phyloP scores from a whole-genome alignment of 164 flowering plant species.

The Chimonanthus praecox region DNA sequence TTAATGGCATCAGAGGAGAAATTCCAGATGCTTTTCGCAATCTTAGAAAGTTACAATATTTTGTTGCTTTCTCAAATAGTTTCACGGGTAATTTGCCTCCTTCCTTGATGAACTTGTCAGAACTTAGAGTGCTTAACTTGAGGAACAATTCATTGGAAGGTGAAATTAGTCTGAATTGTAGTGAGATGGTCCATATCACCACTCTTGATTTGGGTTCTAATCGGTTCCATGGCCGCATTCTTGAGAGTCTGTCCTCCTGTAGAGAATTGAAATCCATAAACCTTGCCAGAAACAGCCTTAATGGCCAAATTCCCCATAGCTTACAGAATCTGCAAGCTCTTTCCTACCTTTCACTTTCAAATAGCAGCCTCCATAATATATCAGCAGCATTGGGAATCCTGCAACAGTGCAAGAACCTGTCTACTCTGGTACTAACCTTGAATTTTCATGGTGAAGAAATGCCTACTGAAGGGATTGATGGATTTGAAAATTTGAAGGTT shows the following conservation, averaged over 20 bases:
- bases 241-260: conserved; percentile 17
- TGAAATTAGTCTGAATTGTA: conserved; percentile 14
- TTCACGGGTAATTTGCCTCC: conserved; percentile 65
- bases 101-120: conserved; percentile 39
- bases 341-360: conserved; percentile 21
- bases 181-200: conserved; percentile 10
- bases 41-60: conserved; percentile 38
- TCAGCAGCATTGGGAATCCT: conserved; percentile 18
- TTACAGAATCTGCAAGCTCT: conserved; percentile 16
- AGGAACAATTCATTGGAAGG: conserved; percentile 70
- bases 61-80: conserved; percentile 54
- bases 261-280: conserved; percentile 16
- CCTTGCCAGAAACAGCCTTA: conserved; percentile 18
- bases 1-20: conserved; percentile 44
- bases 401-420: conserved; percentile 22
- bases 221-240: conserved; percentile 13
- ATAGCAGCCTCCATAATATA: conserved; percentile 18
- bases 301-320: conserved; percentile 18
- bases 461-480: conserved; percentile 8
- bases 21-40: conserved; percentile 59
- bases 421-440: conserved; percentile 16
- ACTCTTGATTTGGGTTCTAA: conserved; percentile 19
- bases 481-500: conserved; percentile 11
- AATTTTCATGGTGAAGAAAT: conserved; percentile 16
- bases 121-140: conserved; percentile 56